Conservation (phyloP, 257 asterid species). For the Verbascum thapsus region DNA sequence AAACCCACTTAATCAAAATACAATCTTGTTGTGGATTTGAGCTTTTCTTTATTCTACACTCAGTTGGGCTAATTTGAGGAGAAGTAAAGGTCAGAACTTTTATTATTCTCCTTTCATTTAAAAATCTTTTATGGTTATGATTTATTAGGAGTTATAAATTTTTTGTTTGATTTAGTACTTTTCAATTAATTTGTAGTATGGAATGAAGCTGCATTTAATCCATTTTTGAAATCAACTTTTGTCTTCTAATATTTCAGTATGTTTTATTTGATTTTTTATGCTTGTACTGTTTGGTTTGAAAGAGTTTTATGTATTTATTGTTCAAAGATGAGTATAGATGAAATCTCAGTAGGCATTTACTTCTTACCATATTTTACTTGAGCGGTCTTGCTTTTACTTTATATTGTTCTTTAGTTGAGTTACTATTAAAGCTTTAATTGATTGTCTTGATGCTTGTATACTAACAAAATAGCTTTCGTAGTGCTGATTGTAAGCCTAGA, state of each 20-base stretch:
- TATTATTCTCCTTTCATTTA: not conserved
- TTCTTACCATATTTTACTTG: not conserved
- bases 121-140: not conserved
- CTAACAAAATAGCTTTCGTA: not conserved
- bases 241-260: not conserved
- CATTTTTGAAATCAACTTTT: not conserved
- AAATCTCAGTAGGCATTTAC: not conserved
- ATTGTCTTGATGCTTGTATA: too few relatives aligned
- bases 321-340: not conserved
- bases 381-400: not conserved
- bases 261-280: not conserved
- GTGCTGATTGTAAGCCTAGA: not conserved
- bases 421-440: too few relatives aligned
- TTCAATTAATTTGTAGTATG: slow-evolving; percentile 2
- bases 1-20: slow-evolving; percentile 14
- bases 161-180: not conserved
- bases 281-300: not conserved
- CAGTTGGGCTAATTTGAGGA: slow-evolving; percentile 20
- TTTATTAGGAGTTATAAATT: not conserved
- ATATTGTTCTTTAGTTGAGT: not conserved
- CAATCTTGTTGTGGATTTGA: slow-evolving; percentile 21
- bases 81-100: slow-evolving; percentile 7
- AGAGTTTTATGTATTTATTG: slow-evolving; percentile 5
- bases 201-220: slow-evolving; percentile 19
- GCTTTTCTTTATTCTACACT: not conserved